phyloP scores from a whole-genome alignment of 208 protist species.

The Leishmania aethiopica region DNA sequence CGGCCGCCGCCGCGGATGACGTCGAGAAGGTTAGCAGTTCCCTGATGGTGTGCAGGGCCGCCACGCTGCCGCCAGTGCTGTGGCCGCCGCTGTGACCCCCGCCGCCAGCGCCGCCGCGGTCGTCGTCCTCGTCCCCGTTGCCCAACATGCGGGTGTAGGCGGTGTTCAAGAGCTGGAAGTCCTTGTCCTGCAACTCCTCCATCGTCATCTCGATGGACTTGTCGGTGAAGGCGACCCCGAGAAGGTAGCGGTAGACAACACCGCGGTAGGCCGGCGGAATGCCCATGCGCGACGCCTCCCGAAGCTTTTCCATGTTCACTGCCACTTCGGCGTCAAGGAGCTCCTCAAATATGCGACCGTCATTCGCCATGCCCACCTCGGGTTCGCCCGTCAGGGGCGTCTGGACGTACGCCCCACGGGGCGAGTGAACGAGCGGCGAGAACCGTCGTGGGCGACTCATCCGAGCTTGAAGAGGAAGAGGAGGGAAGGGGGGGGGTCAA shows the following conservation, averaged over 20 bases:
- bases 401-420: constrained; percentile 8
- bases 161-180: constrained; percentile 59
- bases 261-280: constrained; percentile 66
- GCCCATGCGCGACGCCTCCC: constrained; percentile 77
- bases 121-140: constrained; percentile 25
- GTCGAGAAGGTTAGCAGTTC: constrained; percentile 22
- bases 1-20: constrained; percentile 13
- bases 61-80: constrained; percentile 2
- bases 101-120: constrained; percentile 14
- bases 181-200: constrained; percentile 82
- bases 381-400: constrained; percentile 11
- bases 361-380: constrained; percentile 24
- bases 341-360: constrained; percentile 74
- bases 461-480: not conserved
- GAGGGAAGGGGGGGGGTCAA: not conserved
- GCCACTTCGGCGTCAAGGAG: constrained; percentile 80
- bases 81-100: constrained; percentile 8
- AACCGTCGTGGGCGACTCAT: constrained; percentile 2
- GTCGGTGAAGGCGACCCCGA: constrained; percentile 74
- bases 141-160: constrained; percentile 48
- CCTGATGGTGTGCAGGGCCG: constrained; percentile 22
- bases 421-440: constrained; percentile 10
- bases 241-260: constrained; percentile 84
- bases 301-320: constrained; percentile 68
- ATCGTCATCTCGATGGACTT: constrained; percentile 87